A percentile compares a stretch with the other conserved stretches of the same genome.
phyloP scores from a whole-genome alignment of 345 rosid genomes.

The Populus deltoides region DNA sequence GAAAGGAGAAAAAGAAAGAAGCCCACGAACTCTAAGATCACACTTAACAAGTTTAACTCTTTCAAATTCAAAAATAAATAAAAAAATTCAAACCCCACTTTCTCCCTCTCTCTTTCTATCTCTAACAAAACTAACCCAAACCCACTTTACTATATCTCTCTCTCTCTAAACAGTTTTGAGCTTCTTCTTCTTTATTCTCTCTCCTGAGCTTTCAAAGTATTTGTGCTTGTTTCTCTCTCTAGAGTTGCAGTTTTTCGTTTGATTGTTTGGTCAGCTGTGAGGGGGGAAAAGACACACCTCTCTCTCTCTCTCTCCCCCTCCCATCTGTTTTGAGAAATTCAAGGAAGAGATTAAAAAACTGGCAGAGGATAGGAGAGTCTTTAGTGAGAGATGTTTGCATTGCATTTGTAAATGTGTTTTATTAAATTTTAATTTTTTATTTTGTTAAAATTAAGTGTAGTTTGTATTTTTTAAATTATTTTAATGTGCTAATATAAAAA shows the following conservation, averaged over 20 bases:
- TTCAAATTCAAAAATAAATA: neutral
- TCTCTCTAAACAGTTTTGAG: conserved; percentile 1
- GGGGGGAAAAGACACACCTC: conserved; percentile 20
- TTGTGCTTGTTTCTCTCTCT: neutral
- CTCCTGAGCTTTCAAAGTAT: neutral
- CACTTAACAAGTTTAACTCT: too few relatives aligned
- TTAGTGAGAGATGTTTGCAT: too few relatives aligned
- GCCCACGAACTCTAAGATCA: too few relatives aligned
- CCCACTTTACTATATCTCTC: conserved; percentile 1
- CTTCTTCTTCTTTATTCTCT: neutral
- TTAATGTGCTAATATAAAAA: too few relatives aligned
- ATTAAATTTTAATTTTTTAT: too few relatives aligned
- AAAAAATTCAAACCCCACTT: neutral
- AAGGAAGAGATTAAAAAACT: neutral
- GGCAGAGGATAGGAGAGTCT: neutral
- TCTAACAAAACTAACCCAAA: neutral
- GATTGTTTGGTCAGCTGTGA: conserved; percentile 17
- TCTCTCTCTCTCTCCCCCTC: neutral
- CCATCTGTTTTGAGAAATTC: neutral
- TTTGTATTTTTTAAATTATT: too few relatives aligned
- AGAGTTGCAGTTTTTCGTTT: neutral
- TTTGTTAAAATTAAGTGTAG: too few relatives aligned
- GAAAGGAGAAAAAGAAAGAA: too few relatives aligned
- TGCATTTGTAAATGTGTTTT: too few relatives aligned
- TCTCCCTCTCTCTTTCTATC: conserved; percentile 11